These are phyloP conservation scores for Hemisphaericaspora nanyangensis DNA, from an alignment of 805 yeast genomes.

Conservation along the genomic window DNA sequence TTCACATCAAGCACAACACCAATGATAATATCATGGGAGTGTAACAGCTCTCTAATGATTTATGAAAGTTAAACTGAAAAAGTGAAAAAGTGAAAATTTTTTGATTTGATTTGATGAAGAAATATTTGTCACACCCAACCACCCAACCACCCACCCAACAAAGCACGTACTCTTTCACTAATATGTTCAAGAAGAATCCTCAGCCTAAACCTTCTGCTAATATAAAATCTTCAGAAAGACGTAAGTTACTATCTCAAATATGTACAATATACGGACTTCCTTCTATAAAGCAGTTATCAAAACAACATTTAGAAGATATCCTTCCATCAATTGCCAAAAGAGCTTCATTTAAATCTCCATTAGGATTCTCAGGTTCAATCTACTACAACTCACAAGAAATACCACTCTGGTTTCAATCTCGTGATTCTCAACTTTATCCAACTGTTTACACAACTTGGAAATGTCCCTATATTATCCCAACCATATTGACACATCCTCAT, in stretches of 20 bases:
- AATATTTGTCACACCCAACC: too few relatives aligned
- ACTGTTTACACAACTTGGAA: slow-evolving; percentile 72
- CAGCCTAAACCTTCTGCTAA: slow-evolving; percentile 72
- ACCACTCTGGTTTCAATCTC: slow-evolving; percentile 70
- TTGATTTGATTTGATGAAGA: too few relatives aligned
- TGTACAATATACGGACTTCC: slow-evolving; percentile 40
- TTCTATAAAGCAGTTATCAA: slow-evolving; percentile 28
- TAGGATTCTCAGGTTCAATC: slow-evolving; percentile 55
- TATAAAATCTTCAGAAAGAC: slow-evolving; percentile 77
- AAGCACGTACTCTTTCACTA: too few relatives aligned
- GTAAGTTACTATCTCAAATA: slow-evolving; percentile 45
- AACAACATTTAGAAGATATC: slow-evolving; percentile 37
- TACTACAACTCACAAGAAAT: slow-evolving; percentile 59
- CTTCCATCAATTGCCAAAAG: slow-evolving; percentile 58
- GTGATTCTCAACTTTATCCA: slow-evolving; percentile 59
- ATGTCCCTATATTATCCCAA: slow-evolving; percentile 61
- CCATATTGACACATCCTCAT: slow-evolving; percentile 64
- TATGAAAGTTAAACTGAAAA: too few relatives aligned
- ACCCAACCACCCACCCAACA: too few relatives aligned
- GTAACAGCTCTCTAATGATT: too few relatives aligned
- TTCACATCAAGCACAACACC: too few relatives aligned
- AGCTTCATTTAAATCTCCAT: slow-evolving; percentile 54
- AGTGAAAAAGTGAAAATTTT: too few relatives aligned
- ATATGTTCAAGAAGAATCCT: slow-evolving; percentile 58
- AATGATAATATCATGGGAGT: too few relatives aligned